phyloP scores from a whole-genome alignment of 106 monocot genomes.

The Narthecium ossifragum region DNA sequence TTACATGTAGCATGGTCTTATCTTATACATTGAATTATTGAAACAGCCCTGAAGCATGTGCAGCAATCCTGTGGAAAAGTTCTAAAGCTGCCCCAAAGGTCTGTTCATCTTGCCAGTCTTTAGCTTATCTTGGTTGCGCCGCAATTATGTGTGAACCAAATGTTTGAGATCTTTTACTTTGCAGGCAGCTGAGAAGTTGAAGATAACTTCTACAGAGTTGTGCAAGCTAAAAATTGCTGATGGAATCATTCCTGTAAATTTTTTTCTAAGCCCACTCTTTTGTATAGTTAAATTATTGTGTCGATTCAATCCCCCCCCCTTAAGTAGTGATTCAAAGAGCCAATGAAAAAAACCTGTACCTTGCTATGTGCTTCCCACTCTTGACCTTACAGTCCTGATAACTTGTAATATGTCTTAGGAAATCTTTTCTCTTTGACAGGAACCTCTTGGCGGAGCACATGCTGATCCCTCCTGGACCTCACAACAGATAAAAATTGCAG shows the following conservation, averaged over 20 bases:
- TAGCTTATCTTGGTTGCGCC: not conserved
- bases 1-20: too few relatives aligned
- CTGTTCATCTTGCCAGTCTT: not conserved
- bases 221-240: constrained; percentile 68
- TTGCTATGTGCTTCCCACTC: not conserved
- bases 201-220: constrained; percentile 63
- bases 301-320: too few relatives aligned
- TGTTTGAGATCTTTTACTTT: not conserved
- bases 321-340: too few relatives aligned
- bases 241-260: constrained; percentile 84
- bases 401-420: not conserved
- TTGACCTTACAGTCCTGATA: not conserved
- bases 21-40: not conserved
- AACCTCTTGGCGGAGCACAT: constrained; percentile 92
- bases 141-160: not conserved
- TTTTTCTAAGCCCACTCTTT: too few relatives aligned
- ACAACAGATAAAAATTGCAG: constrained; percentile 66
- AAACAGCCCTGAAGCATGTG: constrained; percentile 94
- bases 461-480: constrained; percentile 79
- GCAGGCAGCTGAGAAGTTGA: constrained; percentile 84
- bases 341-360: too few relatives aligned
- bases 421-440: constrained; percentile 24
- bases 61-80: constrained; percentile 79
- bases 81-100: constrained; percentile 82
- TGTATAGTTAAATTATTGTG: too few relatives aligned